Evolutionary conservation across 2,329 filamentous ascomycete species (phyloP).

Genomic region (Didymellaceae sp.): DNA sequence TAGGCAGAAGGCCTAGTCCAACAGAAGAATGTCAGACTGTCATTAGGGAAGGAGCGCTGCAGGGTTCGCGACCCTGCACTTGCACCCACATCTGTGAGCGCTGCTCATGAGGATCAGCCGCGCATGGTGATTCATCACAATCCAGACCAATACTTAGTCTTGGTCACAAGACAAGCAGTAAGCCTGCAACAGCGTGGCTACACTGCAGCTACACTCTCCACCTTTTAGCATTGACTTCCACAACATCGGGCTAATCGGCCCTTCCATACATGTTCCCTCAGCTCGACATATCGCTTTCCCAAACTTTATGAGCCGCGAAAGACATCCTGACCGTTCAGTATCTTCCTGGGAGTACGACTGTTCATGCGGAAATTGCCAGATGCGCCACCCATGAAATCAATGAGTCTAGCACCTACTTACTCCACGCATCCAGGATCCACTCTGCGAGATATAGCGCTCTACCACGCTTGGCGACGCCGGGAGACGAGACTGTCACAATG

Average conservation of each 20-base stretch:
- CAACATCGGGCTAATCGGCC: constrained; percentile 2
- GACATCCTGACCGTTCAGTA: not conserved
- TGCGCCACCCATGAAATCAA: not conserved
- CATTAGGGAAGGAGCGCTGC: not conserved
- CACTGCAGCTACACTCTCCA: not conserved
- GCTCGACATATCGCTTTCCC: no score
- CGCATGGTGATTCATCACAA: constrained; percentile 13
- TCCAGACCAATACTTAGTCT: constrained; percentile 1
- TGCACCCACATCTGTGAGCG: not conserved
- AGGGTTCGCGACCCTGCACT: not conserved
- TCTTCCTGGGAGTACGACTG: not conserved
- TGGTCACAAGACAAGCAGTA: constrained; percentile 5
- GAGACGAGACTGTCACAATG: not conserved
- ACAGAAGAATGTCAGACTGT: not conserved
- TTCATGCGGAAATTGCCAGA: not conserved
- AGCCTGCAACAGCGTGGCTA: constrained; percentile 4
- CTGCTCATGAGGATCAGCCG: not conserved
- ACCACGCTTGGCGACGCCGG: constrained; percentile 5
- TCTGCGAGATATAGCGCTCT: constrained; percentile 1
- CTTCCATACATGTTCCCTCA: not conserved
- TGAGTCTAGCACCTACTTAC: not conserved
- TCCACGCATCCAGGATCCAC: not conserved
- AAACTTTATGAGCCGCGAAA: not conserved
- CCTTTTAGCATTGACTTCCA: constrained; percentile 1
- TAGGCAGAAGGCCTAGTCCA: not conserved